Evolutionary conservation across 768 basidiomycete genomes (phyloP).

Genomic region (Tylopilus rubrobrunneus): DNA sequence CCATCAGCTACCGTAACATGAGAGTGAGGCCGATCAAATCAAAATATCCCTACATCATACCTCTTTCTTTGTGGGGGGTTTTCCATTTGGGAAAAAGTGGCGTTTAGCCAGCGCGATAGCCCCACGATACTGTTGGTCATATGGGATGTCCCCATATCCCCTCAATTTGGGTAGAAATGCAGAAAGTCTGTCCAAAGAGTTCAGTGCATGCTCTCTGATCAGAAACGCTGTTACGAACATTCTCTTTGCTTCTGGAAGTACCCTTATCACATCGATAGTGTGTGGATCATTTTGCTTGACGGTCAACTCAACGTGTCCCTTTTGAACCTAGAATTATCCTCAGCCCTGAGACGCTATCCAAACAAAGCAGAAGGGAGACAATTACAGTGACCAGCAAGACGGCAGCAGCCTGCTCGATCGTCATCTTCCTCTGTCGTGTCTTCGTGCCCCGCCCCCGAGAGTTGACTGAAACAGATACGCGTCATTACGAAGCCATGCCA

Average conservation of each 20-base stretch:
- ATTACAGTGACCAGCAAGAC: slow-evolving; percentile 23
- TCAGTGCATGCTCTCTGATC: neutral
- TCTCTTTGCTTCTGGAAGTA: slow-evolving; percentile 23
- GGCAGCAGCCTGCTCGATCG: slow-evolving; percentile 21
- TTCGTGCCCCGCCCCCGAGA: slow-evolving; percentile 20
- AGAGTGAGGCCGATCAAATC: neutral
- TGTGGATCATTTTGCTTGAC: slow-evolving; percentile 9
- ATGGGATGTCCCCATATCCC: slow-evolving; percentile 27
- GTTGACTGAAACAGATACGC: slow-evolving; percentile 14
- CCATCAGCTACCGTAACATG: slow-evolving; percentile 17
- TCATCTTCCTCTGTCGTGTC: slow-evolving; percentile 18
- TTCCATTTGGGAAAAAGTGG: slow-evolving; percentile 25
- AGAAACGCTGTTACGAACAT: slow-evolving; percentile 12
- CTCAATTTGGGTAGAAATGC: slow-evolving; percentile 28
- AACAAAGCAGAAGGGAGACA: neutral
- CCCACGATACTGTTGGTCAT: slow-evolving; percentile 25
- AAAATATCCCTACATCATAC: slow-evolving; percentile 5
- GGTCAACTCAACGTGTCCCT: slow-evolving; percentile 23
- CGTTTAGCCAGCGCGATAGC: slow-evolving; percentile 27
- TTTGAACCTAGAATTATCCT: slow-evolving; percentile 19
- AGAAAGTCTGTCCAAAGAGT: slow-evolving; percentile 16
- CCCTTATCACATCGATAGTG: slow-evolving; percentile 20
- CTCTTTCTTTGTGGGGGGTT: slow-evolving; percentile 23
- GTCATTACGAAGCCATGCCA: neutral
- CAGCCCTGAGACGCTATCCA: neutral